Conservation (phyloP, 208 protist species). For the Leishmania arabica region DNA sequence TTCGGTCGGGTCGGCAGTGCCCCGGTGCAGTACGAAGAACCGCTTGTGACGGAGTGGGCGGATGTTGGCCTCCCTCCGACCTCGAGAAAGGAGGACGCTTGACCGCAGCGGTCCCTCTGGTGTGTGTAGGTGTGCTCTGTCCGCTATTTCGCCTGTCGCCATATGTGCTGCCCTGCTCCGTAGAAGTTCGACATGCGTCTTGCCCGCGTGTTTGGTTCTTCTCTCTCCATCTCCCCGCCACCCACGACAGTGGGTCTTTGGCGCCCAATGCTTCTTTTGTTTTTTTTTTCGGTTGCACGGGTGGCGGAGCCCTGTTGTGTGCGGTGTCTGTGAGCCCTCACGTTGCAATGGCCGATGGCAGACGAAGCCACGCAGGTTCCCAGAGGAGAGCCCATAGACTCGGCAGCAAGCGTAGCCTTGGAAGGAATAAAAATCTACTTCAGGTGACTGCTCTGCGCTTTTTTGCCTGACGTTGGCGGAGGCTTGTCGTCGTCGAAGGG, state of each 20-base stretch:
- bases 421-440: neutral
- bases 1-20: constrained; percentile 20
- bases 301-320: neutral
- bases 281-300: neutral
- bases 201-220: neutral
- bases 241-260: neutral
- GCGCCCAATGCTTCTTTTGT: neutral
- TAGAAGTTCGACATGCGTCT: neutral
- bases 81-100: constrained; percentile 12
- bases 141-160: neutral
- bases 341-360: neutral
- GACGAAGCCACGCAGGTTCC: neutral
- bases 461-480: neutral
- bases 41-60: constrained; percentile 45
- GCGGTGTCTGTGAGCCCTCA: neutral
- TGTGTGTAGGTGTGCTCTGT: neutral
- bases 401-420: neutral
- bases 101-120: neutral
- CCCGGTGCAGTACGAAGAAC: constrained; percentile 38
- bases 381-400: neutral
- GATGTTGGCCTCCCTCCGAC: constrained; percentile 38
- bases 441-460: neutral
- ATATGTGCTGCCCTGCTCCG: neutral
- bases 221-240: neutral
- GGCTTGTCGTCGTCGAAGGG: neutral